Evolutionary conservation across 805 yeast species (phyloP).

Genomic region (Candida awuae): DNA sequence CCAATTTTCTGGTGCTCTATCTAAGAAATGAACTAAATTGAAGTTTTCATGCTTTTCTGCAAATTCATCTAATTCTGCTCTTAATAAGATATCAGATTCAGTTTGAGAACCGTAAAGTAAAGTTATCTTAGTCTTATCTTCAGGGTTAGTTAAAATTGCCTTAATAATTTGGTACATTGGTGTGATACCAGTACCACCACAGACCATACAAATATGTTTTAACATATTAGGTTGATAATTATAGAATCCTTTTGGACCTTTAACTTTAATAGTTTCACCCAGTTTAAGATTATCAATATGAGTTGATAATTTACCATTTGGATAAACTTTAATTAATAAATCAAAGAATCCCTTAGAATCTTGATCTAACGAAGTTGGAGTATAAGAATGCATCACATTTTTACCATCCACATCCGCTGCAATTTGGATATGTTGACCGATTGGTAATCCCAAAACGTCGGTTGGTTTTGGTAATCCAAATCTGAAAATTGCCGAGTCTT

Average conservation of each 20-base stretch:
- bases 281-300: constrained; percentile 61
- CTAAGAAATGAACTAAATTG: constrained; percentile 64
- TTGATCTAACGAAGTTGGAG: constrained; percentile 74
- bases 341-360: constrained; percentile 77
- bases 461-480: constrained; percentile 71
- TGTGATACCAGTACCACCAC: constrained; percentile 95
- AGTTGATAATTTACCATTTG: constrained; percentile 75
- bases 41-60: constrained; percentile 51
- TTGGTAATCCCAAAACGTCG: constrained; percentile 78
- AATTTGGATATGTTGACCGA: constrained; percentile 88
- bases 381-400: constrained; percentile 78
- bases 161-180: constrained; percentile 92
- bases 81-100: constrained; percentile 72
- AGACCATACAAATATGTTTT: constrained; percentile 74
- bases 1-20: constrained; percentile 70
- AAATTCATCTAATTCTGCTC: constrained; percentile 68
- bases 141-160: constrained; percentile 68
- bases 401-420: constrained; percentile 70
- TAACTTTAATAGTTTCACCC: constrained; percentile 70
- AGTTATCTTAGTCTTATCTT: constrained; percentile 67
- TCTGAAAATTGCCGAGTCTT: constrained; percentile 76
- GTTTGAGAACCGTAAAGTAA: constrained; percentile 77
- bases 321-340: constrained; percentile 77
- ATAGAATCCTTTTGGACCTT: constrained; percentile 90
- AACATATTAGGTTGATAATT: constrained; percentile 75